A percentile compares a stretch with the other conserved stretches of the same genome.
These are phyloP conservation scores for Cercospora canescens DNA, from an alignment of 2,329 filamentous ascomycete genomes.

Conservation along the genomic window DNA sequence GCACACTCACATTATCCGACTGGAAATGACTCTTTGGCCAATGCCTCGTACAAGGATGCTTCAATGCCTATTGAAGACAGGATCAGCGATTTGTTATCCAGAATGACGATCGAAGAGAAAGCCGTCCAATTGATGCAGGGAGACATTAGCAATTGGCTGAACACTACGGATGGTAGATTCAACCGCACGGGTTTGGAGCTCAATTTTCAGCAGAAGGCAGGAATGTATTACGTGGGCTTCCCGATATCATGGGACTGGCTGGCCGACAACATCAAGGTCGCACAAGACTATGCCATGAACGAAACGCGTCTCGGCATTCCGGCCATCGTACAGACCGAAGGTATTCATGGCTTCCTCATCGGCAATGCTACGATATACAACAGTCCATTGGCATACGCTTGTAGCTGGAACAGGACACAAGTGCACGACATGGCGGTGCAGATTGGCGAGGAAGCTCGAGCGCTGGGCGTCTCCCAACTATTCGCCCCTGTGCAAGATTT, in stretches of 20 bases:
- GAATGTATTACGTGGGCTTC: constrained; percentile 71
- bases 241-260: constrained; percentile 65
- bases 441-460: constrained; percentile 65
- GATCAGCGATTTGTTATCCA: constrained; percentile 65
- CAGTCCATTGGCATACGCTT: constrained; percentile 71
- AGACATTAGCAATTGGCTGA: constrained; percentile 73
- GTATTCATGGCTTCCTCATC: constrained; percentile 70
- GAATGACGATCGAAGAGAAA: constrained; percentile 77
- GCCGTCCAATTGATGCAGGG: constrained; percentile 63
- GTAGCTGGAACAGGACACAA: constrained; percentile 67
- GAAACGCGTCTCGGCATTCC: constrained; percentile 71
- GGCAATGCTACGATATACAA: constrained; percentile 78
- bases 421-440: constrained; percentile 66
- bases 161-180: constrained; percentile 65
- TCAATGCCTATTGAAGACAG: constrained; percentile 63
- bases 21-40: constrained; percentile 33
- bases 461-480: constrained; percentile 70
- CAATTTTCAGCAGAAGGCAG: constrained; percentile 66
- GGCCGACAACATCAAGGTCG: constrained; percentile 61
- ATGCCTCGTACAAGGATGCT: constrained; percentile 54
- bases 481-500: constrained; percentile 72
- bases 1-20: constrained; percentile 8
- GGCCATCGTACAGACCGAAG: constrained; percentile 71
- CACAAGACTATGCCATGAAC: constrained; percentile 67
- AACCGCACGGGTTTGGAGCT: constrained; percentile 66